phyloP scores from a whole-genome alignment of 1,139 yeast genomes.

The Candida sanyaensis region DNA sequence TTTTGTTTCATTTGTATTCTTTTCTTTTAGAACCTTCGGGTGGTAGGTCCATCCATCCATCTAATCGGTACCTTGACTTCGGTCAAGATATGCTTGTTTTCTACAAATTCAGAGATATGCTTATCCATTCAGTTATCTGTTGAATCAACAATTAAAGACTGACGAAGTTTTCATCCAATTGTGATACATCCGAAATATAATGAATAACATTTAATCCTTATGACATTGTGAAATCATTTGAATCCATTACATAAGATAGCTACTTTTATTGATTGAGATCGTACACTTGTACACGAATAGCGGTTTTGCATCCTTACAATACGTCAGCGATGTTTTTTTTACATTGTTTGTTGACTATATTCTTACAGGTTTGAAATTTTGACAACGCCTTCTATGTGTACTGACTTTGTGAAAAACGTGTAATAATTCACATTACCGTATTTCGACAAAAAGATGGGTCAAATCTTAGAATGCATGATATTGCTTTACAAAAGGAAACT shows the following conservation, averaged over 20 bases:
- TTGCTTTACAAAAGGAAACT: slow-evolving; percentile 2
- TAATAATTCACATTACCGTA: not conserved
- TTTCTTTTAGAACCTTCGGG: not conserved
- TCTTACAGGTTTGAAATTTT: not conserved
- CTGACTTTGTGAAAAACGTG: not conserved
- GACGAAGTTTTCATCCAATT: not conserved
- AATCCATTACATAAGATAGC: not conserved
- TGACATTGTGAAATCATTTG: not conserved
- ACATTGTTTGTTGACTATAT: not conserved
- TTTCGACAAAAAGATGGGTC: not conserved
- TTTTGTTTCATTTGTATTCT: not conserved
- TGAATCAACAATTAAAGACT: not conserved
- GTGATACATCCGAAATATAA: slow-evolving; percentile 8
- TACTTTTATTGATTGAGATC: not conserved
- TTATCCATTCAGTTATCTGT: slow-evolving; percentile 1
- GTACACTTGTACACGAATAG: not conserved
- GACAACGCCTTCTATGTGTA: not conserved
- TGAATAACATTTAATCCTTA: slow-evolving; percentile 1
- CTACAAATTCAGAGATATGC: not conserved
- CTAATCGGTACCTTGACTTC: slow-evolving; percentile 8
- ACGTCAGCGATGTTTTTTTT: not conserved
- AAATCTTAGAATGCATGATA: slow-evolving; percentile 1
- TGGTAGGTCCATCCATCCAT: slow-evolving; percentile 8
- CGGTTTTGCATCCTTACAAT: not conserved
- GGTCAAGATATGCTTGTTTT: not conserved